Evolutionary conservation across 768 basidiomycete species (phyloP).

Genomic region (Pholiota microspora): DNA sequence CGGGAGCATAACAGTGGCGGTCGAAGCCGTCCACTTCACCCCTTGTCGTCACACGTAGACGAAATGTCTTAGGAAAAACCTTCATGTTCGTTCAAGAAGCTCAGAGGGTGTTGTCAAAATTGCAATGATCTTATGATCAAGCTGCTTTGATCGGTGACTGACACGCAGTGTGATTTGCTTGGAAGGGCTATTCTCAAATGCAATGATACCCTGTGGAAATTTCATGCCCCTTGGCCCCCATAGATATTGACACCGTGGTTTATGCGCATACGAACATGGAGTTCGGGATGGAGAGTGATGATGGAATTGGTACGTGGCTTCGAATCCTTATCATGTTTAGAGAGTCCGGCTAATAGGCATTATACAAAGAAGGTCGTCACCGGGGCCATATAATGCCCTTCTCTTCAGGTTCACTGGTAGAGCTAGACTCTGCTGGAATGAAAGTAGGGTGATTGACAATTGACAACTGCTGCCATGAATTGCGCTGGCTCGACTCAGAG

Average conservation of each 20-base stretch:
- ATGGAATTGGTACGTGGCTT: not conserved
- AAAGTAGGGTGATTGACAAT: not conserved
- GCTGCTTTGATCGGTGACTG: not conserved
- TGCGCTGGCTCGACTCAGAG: not conserved
- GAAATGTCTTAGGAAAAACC: not conserved
- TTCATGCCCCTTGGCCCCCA: not conserved
- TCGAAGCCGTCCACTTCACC: not conserved
- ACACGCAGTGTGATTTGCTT: not conserved
- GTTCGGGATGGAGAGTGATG: not conserved
- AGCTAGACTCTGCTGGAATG: too few species aligned
- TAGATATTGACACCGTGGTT: conserved; percentile 10
- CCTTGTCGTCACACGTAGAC: not conserved
- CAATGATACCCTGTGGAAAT: not conserved
- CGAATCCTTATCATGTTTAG: not conserved
- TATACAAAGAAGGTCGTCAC: not conserved
- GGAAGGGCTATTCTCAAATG: not conserved
- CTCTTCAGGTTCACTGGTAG: too few species aligned
- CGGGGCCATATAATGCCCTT: not conserved
- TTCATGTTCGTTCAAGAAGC: too few species aligned
- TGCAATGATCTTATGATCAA: not conserved
- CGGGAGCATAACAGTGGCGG: not conserved
- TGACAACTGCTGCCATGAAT: not conserved
- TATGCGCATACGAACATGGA: not conserved
- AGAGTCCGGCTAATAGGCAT: not conserved
- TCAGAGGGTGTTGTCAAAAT: not conserved